phyloP scores from a whole-genome alignment of 2,329 filamentous ascomycete genomes.

The Aureobasidium sp. region DNA sequence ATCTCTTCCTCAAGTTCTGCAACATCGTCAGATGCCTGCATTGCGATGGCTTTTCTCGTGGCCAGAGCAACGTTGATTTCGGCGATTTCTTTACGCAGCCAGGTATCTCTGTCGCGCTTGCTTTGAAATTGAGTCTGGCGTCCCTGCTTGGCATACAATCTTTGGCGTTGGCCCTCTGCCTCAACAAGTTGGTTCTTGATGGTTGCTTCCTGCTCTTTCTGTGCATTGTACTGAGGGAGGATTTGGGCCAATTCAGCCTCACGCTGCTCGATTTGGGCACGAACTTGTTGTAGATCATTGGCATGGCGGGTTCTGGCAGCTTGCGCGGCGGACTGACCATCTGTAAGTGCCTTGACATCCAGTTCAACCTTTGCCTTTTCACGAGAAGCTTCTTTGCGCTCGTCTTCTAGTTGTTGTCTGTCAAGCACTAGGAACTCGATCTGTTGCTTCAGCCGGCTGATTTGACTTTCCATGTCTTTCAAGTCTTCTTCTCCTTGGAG shows the following conservation, averaged over 20 bases:
- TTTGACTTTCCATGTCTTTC: conserved; percentile 66
- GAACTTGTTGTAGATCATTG: conserved; percentile 63
- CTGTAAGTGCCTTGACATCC: conserved; percentile 72
- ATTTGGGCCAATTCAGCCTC: conserved; percentile 69
- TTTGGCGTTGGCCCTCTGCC: conserved; percentile 66
- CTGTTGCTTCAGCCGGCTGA: conserved; percentile 71
- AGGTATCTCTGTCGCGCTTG: conserved; percentile 82
- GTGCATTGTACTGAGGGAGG: conserved; percentile 68
- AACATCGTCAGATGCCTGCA: conserved; percentile 81
- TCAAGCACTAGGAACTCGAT: conserved; percentile 81
- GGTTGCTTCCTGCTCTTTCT: conserved; percentile 64
- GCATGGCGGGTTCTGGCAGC: conserved; percentile 65
- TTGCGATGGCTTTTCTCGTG: conserved; percentile 73
- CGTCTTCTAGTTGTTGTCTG: conserved; percentile 79
- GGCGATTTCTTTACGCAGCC: conserved; percentile 70
- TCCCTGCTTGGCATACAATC: conserved; percentile 87
- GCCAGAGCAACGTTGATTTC: conserved; percentile 70
- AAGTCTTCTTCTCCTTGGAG: conserved; percentile 74
- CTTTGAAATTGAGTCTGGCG: conserved; percentile 80
- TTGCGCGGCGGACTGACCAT: conserved; percentile 72
- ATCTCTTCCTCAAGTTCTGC: conserved; percentile 65
- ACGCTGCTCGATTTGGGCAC: conserved; percentile 65
- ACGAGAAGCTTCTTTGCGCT: conserved; percentile 75
- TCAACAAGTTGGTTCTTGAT: conserved; percentile 66
- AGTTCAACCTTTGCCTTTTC: conserved; percentile 78